Evolutionary conservation across 2,329 filamentous ascomycete species (phyloP).

Genomic region (Fusarium sp.): DNA sequence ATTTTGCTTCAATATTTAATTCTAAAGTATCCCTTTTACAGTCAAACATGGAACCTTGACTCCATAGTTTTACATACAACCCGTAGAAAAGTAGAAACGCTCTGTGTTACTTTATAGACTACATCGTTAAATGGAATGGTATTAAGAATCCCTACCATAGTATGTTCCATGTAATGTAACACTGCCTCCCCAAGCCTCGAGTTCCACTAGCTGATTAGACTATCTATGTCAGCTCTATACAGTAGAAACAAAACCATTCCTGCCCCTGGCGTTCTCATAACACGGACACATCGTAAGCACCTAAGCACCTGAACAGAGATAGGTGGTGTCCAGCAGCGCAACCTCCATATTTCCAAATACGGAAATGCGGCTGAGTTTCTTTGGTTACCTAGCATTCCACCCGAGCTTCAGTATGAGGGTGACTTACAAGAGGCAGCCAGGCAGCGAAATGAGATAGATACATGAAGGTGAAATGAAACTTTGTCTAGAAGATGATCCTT

Average conservation of each 20-base stretch:
- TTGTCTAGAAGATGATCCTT: background rate
- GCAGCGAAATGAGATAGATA: background rate
- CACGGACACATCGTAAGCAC: background rate
- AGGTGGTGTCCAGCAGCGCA: background rate
- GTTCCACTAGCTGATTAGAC: too few species aligned
- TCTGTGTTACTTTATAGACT: too few species aligned
- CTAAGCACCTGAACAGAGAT: too few species aligned
- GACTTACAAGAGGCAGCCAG: background rate
- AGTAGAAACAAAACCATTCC: background rate
- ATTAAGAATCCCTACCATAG: too few species aligned
- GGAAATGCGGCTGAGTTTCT: slow-evolving; percentile 19
- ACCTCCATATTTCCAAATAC: slow-evolving; percentile 19
- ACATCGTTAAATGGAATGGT: too few species aligned
- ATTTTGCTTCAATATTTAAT: background rate
- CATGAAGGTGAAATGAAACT: background rate
- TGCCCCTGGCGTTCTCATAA: too few species aligned
- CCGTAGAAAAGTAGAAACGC: too few species aligned
- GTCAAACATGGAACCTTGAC: background rate
- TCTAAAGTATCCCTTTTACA: background rate
- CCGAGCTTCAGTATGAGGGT: background rate
- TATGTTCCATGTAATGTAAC: too few species aligned
- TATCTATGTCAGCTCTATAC: too few species aligned
- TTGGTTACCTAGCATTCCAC: slow-evolving; percentile 11
- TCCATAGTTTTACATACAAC: background rate
- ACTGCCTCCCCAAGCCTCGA: too few species aligned